Evolutionary conservation across 164 flowering plant species (phyloP), one percentile per base, ranked within the genome.

Genomic region (Dillenia suffruticosa): DNA sequence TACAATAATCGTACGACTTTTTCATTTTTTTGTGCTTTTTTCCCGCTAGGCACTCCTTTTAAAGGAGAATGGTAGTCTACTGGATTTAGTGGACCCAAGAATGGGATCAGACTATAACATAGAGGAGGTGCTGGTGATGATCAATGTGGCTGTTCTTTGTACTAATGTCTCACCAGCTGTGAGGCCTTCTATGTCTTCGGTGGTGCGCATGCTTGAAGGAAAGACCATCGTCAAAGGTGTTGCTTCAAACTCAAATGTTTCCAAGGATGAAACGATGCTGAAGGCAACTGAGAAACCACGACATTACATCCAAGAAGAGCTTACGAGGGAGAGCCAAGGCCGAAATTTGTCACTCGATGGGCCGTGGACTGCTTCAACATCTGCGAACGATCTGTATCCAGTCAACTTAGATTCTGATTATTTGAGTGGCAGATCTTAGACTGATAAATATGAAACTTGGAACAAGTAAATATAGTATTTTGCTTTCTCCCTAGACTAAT

Each of bases 201-300:
- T 80, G 57, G 82, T 80, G 16, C 79, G 82, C 75, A 80, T 84
- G 83, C 87, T 72, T 47, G 85, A 80, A 72, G 89, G 86, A 17
- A 72, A 51, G 49, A 49, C 55, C 22, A 52, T 40, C 54, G 64
- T 75, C 26, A 54, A 32, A 19, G 74, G 68, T 3, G n/a, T 68
- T 1, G 55, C 46, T 47, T 14, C 62, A 0, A 70, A 68, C 43
- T 12, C 72, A 13, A 44, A 56, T 53, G 46, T 26, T 16, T 24
- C 71, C 1, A 53, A 2, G 8, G 57, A 73, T 12, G 66, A 67
- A 46, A 14, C 43, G 62, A 68, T 44, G n/a, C 14, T 12, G 13
- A 54, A 50, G 58, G 68, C 54, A 14, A 60, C 63, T 49, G 54
- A 44, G 57, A 66, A 43, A 46, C 44, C 61, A 14, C 19, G 15